phyloP scores from a whole-genome alignment of 139 green algal genomes.

The Chlamydomonas incerta region DNA sequence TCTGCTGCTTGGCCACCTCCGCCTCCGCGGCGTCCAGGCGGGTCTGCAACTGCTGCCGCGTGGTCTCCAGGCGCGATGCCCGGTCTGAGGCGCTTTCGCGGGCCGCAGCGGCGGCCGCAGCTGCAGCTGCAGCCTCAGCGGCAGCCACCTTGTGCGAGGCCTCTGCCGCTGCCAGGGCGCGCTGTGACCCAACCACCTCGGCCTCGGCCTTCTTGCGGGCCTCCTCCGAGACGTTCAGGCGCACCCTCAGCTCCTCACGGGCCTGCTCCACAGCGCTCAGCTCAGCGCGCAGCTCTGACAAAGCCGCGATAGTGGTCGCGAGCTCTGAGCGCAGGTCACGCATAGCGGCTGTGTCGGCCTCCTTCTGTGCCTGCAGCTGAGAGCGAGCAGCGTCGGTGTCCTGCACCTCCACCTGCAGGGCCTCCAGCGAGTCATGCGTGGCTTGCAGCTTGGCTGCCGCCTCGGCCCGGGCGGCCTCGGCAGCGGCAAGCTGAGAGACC shows the following conservation, averaged over 20 bases:
- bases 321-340: not conserved
- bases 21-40: not conserved
- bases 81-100: not conserved
- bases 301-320: no score
- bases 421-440: not conserved
- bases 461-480: not conserved
- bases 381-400: not conserved
- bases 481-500: not conserved
- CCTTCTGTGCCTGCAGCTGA: not conserved
- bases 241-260: not conserved
- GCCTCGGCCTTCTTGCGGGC: no score
- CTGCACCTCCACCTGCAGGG: not conserved
- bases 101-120: no score
- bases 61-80: no score
- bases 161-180: not conserved
- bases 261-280: no score
- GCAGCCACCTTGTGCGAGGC: no score
- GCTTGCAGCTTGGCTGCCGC: not conserved
- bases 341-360: not conserved
- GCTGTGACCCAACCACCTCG: not conserved
- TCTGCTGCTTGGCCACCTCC: no score
- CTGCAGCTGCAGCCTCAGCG: no score
- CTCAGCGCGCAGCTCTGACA: not conserved
- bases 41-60: not conserved
- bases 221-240: not conserved